Conservation (phyloP, 202 grass and related monocot genomes). For the Eragrostis tef region DNA sequence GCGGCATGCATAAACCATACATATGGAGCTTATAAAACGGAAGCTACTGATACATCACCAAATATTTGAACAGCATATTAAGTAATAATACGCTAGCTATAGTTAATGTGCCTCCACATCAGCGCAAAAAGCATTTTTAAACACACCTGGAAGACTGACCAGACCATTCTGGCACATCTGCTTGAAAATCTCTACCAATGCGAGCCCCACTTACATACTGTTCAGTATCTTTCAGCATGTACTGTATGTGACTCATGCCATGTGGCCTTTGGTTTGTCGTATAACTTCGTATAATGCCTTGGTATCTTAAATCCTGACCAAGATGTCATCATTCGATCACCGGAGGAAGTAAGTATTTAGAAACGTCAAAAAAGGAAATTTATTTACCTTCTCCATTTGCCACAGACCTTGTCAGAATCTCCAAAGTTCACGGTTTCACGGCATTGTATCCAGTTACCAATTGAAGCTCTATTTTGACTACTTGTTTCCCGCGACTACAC, state of each 20-base stretch:
- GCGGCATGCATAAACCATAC: neutral
- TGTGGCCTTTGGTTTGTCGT: no score
- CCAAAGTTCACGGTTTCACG: slow-evolving; percentile 46
- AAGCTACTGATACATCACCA: neutral
- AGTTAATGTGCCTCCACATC: no score
- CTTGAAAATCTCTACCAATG: no score
- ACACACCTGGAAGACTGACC: no score
- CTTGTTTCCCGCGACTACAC: slow-evolving; percentile 36
- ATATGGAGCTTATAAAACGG: slow-evolving; percentile 18
- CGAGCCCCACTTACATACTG: no score
- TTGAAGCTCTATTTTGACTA: slow-evolving; percentile 46
- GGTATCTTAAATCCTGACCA: neutral
- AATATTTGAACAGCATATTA: neutral
- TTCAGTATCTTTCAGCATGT: no score
- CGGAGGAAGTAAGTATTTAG: slow-evolving; percentile 21
- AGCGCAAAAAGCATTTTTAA: no score
- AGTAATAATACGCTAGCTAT: neutral
- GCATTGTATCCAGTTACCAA: slow-evolving; percentile 86
- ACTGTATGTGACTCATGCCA: no score
- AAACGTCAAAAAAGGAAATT: slow-evolving; percentile 34
- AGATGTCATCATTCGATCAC: neutral
- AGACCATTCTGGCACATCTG: no score
- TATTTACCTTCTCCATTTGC: slow-evolving; percentile 80
- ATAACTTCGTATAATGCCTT: no score
- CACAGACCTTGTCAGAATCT: slow-evolving; percentile 63